phyloP scores from a whole-genome alignment of 129 eudicot genomes.

The Lactuca saligna region DNA sequence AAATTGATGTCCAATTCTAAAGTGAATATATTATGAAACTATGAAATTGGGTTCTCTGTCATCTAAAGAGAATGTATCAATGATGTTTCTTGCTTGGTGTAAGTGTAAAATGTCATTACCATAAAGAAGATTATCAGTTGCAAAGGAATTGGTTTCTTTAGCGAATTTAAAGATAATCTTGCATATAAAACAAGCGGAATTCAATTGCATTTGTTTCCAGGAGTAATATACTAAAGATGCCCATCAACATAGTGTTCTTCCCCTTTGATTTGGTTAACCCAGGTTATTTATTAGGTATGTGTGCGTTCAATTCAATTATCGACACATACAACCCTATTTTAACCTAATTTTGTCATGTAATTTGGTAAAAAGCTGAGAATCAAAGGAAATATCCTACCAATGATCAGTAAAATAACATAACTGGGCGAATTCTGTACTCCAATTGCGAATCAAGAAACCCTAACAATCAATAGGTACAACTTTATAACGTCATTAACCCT shows the following conservation, averaged over 20 bases:
- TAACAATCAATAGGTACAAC: neutral
- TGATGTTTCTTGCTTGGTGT: neutral
- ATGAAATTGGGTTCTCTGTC: neutral
- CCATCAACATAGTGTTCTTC: neutral
- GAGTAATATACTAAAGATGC: neutral
- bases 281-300: neutral
- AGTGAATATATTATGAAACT: neutral
- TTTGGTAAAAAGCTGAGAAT: constrained; percentile 4
- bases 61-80: neutral
- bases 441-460: constrained; percentile 6
- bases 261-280: neutral
- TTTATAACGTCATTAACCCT: constrained; percentile 12
- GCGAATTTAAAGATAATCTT: constrained; percentile 5
- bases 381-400: neutral
- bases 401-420: constrained; percentile 5
- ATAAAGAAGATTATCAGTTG: neutral
- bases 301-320: constrained; percentile 5
- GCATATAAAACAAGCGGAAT: neutral
- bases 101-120: constrained; percentile 11
- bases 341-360: constrained; percentile 17
- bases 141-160: neutral
- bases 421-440: neutral
- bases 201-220: neutral
- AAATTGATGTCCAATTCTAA: neutral
- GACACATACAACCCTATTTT: neutral